Evolutionary conservation across 1,139 yeast genomes (phyloP), one percentile per base, ranked within the genome.

Genomic region (Pichia cactophila): DNA sequence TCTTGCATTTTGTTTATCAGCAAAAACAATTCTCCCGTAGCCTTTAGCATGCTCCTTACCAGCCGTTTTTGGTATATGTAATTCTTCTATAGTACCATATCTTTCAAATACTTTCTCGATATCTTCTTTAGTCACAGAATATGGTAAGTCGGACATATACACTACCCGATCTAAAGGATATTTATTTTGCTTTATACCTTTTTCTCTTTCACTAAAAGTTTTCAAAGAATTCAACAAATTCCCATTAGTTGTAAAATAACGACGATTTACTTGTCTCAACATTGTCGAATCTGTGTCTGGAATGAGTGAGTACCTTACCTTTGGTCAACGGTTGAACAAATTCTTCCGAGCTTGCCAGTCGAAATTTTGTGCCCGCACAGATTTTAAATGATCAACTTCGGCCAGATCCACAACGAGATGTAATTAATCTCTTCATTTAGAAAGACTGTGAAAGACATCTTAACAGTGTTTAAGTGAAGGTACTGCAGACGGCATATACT

Each of bases 131-230:
- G 53, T 53, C 7, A 56, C 49, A 16, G 54, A 52, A 38, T 54
- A 60, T n/a, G 65, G 53, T 6, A 62, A 39, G 39, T 57, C 56
- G 43, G 58, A 52, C 12, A 61, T 49, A 36, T 57, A 46, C 16
- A 54, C 50, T 4, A 46, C 42, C 29, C 16, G 26, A 14, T 36
- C 42, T n/a, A n/a, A 23, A 14, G 31, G 14, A n/a, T 38, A 23
- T 38, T 12, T 38, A 9, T 23, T 38, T 23, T 23, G 28, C 41
- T 28, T 9, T 16, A 17, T 35, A 9, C 23, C 23, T 8, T 17
- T 35, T 35, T 35, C 23, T 35, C 38, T 33, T 33, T 11, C 36
- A 28, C 3, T 28, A 3, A 3, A 11, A 28, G 11, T 14, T 12
- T 31, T 31, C n/a, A 12, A 12, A 12, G 35, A 31, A 11, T 31